Base-by-base conservation (phyloP, 2,329 filamentous ascomycete genomes). In the Ciborinia camelliae region DNA sequence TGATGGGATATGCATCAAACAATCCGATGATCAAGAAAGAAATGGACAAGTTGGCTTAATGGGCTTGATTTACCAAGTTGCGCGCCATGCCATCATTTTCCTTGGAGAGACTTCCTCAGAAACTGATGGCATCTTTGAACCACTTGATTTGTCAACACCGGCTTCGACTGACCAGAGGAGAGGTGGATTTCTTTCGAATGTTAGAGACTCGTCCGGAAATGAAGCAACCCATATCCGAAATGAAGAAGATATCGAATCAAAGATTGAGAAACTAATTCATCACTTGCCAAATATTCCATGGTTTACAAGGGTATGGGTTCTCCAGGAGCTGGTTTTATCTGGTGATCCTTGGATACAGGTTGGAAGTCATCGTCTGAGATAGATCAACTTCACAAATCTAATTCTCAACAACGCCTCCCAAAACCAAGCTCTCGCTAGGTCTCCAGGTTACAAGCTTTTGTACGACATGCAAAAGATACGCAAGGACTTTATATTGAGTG, bases 301-400 rank as follows among this genome's bases (percentile, higher is more conserved):
- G 54, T 58, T 58, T 28, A 39, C 7, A 39, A 41, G 39, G 23
- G 12, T 45, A 1, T 58, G 39, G 54, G 14, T 43, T 45, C 39
- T 58, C 0, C 54, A 47, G 45, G 39, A 58, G 39, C 15, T 58
- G 7, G 2, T 47, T 1, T n/a, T 47, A 32, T 41, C 39, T 1
- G 2, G 15, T 10, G 39, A 58, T 28, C 54, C 39, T n/a, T 58
- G 39, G 54, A 4, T 30, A 30, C 54, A 58, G 28, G 18, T 41
- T 6, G 54, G 39, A 58, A 1, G 0, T 30, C 8, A 47, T n/a
- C 54, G 26, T 15, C 12, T 58, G 8, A 58, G 4, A 32, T 58
- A 37, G 39, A 8, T 8, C 2, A 4, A 30, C 23, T 55, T 55
- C 0, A 18, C 0, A 2, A 4, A 1, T 3, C 8, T 55, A 0